phyloP scores from a whole-genome alignment of 1,284 basidiomycete species.

The Microbotryum violaceum region DNA sequence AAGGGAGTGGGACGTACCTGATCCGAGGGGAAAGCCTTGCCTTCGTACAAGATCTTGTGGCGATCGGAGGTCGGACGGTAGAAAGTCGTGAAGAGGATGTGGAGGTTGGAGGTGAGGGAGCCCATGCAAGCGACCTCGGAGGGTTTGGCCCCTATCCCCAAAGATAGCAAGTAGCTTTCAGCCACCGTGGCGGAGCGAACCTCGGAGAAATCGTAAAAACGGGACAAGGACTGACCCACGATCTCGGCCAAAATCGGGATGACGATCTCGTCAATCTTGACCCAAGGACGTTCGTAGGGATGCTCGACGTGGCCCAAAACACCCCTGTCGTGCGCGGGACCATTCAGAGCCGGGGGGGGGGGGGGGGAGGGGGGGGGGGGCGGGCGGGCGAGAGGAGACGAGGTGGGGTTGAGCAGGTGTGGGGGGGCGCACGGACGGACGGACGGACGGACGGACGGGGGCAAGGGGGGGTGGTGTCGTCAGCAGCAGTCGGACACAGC shows the following conservation, averaged over 20 bases:
- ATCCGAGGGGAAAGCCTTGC: conserved; percentile 90
- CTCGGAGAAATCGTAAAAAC: not conserved
- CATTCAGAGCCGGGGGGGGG: conserved; percentile 1
- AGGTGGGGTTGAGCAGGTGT: not conserved
- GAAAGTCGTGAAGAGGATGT: conserved; percentile 88
- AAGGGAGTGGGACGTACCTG: conserved; percentile 51
- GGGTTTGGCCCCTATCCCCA: conserved; percentile 61
- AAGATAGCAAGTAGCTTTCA: not conserved
- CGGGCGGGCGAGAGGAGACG: not conserved
- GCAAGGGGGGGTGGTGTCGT: not conserved
- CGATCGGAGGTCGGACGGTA: conserved; percentile 76
- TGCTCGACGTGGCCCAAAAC: conserved; percentile 90
- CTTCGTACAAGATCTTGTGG: conserved; percentile 93
- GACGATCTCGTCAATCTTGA: conserved; percentile 63
- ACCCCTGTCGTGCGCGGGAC: conserved; percentile 49
- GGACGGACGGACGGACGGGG: too few relatives aligned
- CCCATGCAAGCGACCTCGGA: conserved; percentile 90
- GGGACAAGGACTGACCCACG: conserved; percentile 54
- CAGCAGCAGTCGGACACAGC: not conserved
- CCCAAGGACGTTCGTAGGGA: conserved; percentile 75
- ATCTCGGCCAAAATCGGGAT: conserved; percentile 70
- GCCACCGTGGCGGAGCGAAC: not conserved
- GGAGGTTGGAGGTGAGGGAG: conserved; percentile 87
- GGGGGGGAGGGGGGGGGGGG: too few relatives aligned
- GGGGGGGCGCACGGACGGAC: conserved; percentile 11